Evolutionary conservation across 2,329 filamentous ascomycete species (phyloP).

Genomic region (Trichothecium roseum): DNA sequence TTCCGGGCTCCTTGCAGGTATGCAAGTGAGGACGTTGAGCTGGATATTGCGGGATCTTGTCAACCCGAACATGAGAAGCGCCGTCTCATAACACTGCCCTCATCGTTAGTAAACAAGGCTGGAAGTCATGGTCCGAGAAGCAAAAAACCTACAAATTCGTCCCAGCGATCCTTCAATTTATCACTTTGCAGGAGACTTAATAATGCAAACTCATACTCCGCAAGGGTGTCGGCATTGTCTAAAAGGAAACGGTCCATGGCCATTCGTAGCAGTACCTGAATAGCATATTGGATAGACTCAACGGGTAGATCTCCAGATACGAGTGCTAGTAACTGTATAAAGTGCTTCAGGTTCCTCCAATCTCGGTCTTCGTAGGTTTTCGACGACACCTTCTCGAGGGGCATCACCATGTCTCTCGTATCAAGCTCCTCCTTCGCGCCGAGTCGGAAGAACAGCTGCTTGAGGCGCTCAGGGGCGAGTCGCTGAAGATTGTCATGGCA

Average conservation of each 20-base stretch:
- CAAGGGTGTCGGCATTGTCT: slow-evolving; percentile 29
- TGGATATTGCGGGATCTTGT: slow-evolving; percentile 35
- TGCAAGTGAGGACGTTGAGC: slow-evolving; percentile 43
- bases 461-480: slow-evolving; percentile 33
- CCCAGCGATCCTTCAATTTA: slow-evolving; percentile 27
- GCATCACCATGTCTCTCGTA: slow-evolving; percentile 11
- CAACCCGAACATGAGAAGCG: slow-evolving; percentile 29
- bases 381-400: slow-evolving; percentile 10
- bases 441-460: slow-evolving; percentile 45
- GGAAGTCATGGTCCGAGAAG: neutral
- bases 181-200: slow-evolving; percentile 22
- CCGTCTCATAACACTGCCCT: slow-evolving; percentile 38
- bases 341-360: slow-evolving; percentile 33
- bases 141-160: slow-evolving; percentile 28
- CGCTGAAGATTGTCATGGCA: slow-evolving; percentile 31
- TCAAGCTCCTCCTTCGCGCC: slow-evolving; percentile 42
- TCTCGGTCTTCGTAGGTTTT: slow-evolving; percentile 26
- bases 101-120: slow-evolving; percentile 6
- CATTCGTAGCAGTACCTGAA: slow-evolving; percentile 41
- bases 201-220: slow-evolving; percentile 30
- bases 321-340: slow-evolving; percentile 29
- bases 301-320: slow-evolving; percentile 25
- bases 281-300: slow-evolving; percentile 24
- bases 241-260: slow-evolving; percentile 41
- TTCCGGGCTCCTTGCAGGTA: slow-evolving; percentile 41